These are phyloP conservation scores for Phytophthora multivora DNA, from an alignment of 352 stramenopile genomes.

Conservation along the genomic window DNA sequence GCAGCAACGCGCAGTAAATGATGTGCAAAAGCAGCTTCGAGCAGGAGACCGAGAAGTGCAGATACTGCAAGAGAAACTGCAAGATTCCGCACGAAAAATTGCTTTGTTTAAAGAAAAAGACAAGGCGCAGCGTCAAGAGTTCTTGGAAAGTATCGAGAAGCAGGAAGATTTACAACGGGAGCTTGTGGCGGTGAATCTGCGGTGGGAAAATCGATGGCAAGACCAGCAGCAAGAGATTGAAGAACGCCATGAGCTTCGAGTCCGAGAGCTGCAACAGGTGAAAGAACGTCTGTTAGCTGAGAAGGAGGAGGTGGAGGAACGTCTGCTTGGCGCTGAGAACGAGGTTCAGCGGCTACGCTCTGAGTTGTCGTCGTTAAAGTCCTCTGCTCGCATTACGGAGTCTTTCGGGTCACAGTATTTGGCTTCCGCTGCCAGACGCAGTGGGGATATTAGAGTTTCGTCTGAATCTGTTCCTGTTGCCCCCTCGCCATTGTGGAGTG, in stretches of 20 bases:
- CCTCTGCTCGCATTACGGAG: slow-evolving; percentile 48
- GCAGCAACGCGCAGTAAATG: slow-evolving; percentile 37
- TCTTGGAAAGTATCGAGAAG: slow-evolving; percentile 55
- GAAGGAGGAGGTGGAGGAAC: slow-evolving; percentile 65
- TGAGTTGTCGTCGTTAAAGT: slow-evolving; percentile 53
- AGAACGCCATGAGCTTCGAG: slow-evolving; percentile 45
- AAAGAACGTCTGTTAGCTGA: slow-evolving; percentile 61
- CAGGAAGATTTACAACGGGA: slow-evolving; percentile 70
- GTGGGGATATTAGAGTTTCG: slow-evolving; percentile 18
- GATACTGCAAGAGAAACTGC: slow-evolving; percentile 53
- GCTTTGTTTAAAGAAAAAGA: slow-evolving; percentile 67
- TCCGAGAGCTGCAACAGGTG: slow-evolving; percentile 58
- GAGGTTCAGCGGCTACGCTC: slow-evolving; percentile 59
- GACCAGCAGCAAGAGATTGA: slow-evolving; percentile 63
- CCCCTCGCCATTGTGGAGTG: slow-evolving; percentile 68
- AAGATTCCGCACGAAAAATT: slow-evolving; percentile 49
- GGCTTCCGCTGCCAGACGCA: slow-evolving; percentile 2
- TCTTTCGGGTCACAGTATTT: slow-evolving; percentile 51
- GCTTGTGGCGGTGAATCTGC: slow-evolving; percentile 63
- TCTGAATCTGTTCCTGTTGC: slow-evolving; percentile 19
- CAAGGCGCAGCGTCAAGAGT: slow-evolving; percentile 59
- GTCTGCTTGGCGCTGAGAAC: slow-evolving; percentile 62
- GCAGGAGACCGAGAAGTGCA: slow-evolving; percentile 45
- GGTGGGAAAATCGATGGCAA: slow-evolving; percentile 74
- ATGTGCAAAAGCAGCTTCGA: slow-evolving; percentile 67